Evolutionary conservation across 305 asterid genomes (phyloP), one percentile per base, ranked within the genome.

Genomic region (Petunia hybrid): DNA sequence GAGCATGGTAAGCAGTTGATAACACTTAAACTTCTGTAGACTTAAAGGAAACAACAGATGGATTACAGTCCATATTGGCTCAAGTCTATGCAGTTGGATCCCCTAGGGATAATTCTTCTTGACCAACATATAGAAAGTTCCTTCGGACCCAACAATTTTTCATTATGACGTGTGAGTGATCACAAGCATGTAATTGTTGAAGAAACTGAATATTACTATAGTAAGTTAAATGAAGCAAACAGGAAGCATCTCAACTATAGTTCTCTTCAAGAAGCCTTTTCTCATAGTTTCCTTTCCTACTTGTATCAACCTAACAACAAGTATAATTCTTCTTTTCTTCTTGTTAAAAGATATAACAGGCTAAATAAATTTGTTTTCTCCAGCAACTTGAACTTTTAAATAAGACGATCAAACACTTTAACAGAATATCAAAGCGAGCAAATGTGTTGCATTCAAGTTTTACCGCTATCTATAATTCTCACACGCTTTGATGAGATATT

Each of bases 1-100:
- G 97, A 93, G 90, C 98, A 92, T 77, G 87, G 91, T 79, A 97
- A 91, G 78, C 95, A 92, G 91, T 91, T 95, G 79, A 93, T 92
- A 83, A 86, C 93, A 12, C 97, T 95, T 13, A 97, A 97, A n/a
- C 95, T 95, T 85, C 87, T 95, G 6, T 95, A 88, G 87, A 83
- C 36, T 41, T 67, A 43, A 8, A 41, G 64, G 42, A 38, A 66
- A 66, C 73, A 40, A 40, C 12, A 66, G 13, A 66, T 6, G 51
- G 13, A 66, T 66, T 66, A 66, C 2, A 65, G 2, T 12, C 2
- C 9, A 39, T 65, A 39, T 65, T 63, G 16, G 14, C 16, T 63
- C 68, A 63, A 16, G 64, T 6, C 35, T 59, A 16, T 59, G 64
- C 6, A 55, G 60, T 55, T 55, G 53, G n/a, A 53, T 12, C 60